Evolutionary conservation across 2,329 filamentous ascomycete genomes (phyloP), one percentile per base, ranked within the genome.

Genomic region (Incumbomyces delicatus): DNA sequence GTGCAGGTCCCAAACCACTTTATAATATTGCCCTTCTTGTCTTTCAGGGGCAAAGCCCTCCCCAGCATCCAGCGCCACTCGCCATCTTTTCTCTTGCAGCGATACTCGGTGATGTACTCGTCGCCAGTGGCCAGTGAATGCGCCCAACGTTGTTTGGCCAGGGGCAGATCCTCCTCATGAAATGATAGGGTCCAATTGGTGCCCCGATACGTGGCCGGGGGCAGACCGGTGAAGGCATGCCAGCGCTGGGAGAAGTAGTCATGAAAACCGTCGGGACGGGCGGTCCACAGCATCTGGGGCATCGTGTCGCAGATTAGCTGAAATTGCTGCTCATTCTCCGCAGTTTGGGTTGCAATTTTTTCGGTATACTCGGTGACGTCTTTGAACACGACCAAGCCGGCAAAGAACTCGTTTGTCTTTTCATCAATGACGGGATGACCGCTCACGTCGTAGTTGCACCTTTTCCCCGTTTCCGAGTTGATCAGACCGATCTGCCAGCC

Each of bases 1-100:
- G 85, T 88, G 57, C 81, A 87, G 1, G 83, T 87, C 13, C 83
- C 85, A 56, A 85, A 87, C 85, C 85, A 89, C 59, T 85, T 87
- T 49, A 85, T 72, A 41, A 89, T 86, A 40, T 74, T 68, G 1
- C 82, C 83, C 0, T 76, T 77, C 37, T 81, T 74, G 50, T 86
- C 78, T 33, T 72, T 73, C 56, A 87, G 71, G 0, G 85, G 83
- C 12, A 84, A 62, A 1, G 84, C 85, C 36, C 83, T 74, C 10
- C 81, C 84, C 2, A 90, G 68, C 72, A 88, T 87, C 85, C 85
- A 90, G 44, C 83, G 73, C 77, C 80, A 89, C 47, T 82, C 74
- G 1, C 85, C 85, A 29, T 82, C 74, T 41, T 75, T 75, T 48
- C 74, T 78, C 42, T 68, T 74, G 50, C 80, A 85, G 33, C 85